phyloP scores from a whole-genome alignment of 1,284 basidiomycete genomes.

The Butyriboletus appendiculatus region DNA sequence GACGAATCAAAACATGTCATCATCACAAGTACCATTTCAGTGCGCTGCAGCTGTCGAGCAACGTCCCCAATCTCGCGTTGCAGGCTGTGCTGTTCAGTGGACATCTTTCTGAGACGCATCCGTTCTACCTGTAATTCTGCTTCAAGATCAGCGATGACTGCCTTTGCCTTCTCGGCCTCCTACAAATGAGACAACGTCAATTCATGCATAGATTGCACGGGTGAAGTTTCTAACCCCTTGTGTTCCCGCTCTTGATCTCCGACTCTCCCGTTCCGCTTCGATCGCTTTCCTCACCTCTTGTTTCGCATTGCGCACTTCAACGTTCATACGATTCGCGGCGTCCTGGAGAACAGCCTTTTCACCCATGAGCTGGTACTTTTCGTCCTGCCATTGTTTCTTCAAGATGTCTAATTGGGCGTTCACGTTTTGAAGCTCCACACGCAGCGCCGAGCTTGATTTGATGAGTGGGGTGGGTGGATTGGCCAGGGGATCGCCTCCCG shows the following conservation, averaged over 20 bases:
- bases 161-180: slow-evolving; percentile 71
- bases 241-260: slow-evolving; percentile 48
- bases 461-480: slow-evolving; percentile 67
- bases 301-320: slow-evolving; percentile 57
- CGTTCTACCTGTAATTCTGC: slow-evolving; percentile 67
- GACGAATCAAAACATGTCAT: not conserved
- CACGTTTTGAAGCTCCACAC: slow-evolving; percentile 55
- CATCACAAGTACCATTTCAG: slow-evolving; percentile 54
- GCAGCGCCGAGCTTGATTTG: slow-evolving; percentile 60
- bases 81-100: slow-evolving; percentile 59
- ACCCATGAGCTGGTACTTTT: slow-evolving; percentile 58
- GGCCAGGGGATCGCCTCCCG: slow-evolving; percentile 46
- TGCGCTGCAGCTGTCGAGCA: slow-evolving; percentile 60
- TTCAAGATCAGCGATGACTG: slow-evolving; percentile 66
- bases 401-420: slow-evolving; percentile 62
- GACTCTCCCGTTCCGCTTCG: slow-evolving; percentile 50
- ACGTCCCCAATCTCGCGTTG: slow-evolving; percentile 65
- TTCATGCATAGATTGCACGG: not conserved
- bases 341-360: slow-evolving; percentile 74
- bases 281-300: slow-evolving; percentile 53
- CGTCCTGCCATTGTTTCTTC: slow-evolving; percentile 67
- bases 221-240: slow-evolving; percentile 49
- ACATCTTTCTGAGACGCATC: slow-evolving; percentile 57
- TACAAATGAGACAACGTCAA: slow-evolving; percentile 30
- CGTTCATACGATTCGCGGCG: slow-evolving; percentile 62